Percentiles rank a stretch among this genome's conserved stretches.
phyloP scores from a whole-genome alignment of 495 filamentous ascomycete genomes.

The Lophiostoma macrostomum region DNA sequence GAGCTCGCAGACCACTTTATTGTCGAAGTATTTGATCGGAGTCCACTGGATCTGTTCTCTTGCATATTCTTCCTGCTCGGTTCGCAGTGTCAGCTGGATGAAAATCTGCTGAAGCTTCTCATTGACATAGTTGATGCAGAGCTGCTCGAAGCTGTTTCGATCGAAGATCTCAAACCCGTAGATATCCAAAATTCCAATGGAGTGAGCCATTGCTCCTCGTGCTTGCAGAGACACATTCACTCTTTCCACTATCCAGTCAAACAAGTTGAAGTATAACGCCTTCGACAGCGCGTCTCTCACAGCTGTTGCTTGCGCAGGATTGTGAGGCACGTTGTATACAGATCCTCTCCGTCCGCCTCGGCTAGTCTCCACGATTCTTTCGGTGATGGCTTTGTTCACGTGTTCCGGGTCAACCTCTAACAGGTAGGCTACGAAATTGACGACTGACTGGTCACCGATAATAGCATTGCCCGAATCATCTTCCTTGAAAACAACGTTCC shows the following conservation, averaged over 20 bases:
- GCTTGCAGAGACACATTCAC: constrained; percentile 88
- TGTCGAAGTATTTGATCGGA: constrained; percentile 99
- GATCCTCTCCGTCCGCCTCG: constrained; percentile 76
- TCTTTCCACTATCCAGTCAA: constrained; percentile 96
- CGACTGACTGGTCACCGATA: constrained; percentile 81
- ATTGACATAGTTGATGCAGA: constrained; percentile 99
- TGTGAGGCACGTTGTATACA: constrained; percentile 89
- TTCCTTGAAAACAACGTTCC: constrained; percentile 85
- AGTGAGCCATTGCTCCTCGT: constrained; percentile 68
- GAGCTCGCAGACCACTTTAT: constrained; percentile 96
- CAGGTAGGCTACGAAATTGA: constrained; percentile 91
- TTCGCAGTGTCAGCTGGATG: constrained; percentile 93
- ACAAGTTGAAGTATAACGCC: constrained; percentile 95
- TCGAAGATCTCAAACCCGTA: constrained; percentile 99
- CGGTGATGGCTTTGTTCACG: constrained; percentile 84
- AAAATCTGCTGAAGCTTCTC: constrained; percentile 99
- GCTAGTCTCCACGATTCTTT: constrained; percentile 83
- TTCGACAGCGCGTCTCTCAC: constrained; percentile 91
- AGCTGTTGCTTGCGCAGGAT: constrained; percentile 84
- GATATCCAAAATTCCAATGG: constrained; percentile 97
- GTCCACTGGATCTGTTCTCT: constrained; percentile 98
- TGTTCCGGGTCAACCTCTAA: constrained; percentile 79
- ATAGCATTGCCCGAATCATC: constrained; percentile 84
- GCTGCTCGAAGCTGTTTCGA: constrained; percentile 97
- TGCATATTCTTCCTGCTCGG: constrained; percentile 97